A percentile compares a stretch with the other conserved stretches of the same genome.
Conservation (phyloP, 1,284 basidiomycete genomes). For the Fomitopsis betulina region DNA sequence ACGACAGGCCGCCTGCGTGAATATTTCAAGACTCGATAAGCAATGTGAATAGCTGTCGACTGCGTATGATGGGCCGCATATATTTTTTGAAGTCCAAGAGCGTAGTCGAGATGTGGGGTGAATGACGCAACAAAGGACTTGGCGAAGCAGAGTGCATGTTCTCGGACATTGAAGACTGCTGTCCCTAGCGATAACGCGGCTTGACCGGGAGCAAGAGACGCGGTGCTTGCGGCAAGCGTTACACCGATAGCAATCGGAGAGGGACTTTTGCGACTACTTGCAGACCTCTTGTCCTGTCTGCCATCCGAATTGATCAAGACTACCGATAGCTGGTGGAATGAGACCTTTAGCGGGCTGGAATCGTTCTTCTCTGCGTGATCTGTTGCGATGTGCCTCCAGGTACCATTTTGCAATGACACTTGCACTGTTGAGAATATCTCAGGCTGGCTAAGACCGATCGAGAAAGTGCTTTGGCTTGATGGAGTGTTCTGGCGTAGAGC, state of each 20-base stretch:
- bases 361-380: neutral
- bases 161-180: neutral
- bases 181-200: neutral
- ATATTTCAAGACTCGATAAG: constrained; percentile 44
- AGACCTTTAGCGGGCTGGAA: neutral
- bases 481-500: neutral
- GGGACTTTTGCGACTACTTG: neutral
- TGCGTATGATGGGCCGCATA: neutral
- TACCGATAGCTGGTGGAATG: neutral
- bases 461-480: neutral
- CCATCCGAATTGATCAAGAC: neutral
- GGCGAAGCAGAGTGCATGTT: neutral
- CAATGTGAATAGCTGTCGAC: constrained; percentile 23
- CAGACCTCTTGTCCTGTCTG: neutral
- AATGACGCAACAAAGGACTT: neutral
- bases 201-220: neutral
- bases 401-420: neutral
- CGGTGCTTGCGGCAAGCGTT: neutral
- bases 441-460: neutral
- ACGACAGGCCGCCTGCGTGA: constrained; percentile 48
- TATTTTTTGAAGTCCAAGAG: neutral
- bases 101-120: neutral
- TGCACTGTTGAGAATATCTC: neutral
- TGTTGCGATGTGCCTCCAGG: neutral
- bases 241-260: neutral